Conservation (phyloP, 345 rosid genomes). For the Acer campestre region DNA sequence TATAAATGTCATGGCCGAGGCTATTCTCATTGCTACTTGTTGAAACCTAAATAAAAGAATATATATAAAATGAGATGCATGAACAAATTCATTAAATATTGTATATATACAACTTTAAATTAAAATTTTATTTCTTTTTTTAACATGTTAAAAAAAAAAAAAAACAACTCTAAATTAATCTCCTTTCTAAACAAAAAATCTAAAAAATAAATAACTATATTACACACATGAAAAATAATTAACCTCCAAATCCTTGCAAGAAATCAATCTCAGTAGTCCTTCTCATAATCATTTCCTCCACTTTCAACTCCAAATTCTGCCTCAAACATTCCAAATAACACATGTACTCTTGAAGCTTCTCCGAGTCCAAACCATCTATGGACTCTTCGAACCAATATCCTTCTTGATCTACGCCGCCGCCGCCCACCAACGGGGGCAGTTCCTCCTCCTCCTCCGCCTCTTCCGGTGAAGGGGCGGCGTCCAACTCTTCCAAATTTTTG, state of each 20-base stretch:
- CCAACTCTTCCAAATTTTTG: not conserved
- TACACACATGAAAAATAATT: not conserved
- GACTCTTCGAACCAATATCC: conserved; percentile 17
- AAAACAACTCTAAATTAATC: no score
- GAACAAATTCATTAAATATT: no score
- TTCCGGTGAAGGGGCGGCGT: not conserved
- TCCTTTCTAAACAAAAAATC: no score
- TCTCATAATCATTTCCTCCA: not conserved
- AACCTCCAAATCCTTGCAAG: not conserved
- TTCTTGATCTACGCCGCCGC: no score
- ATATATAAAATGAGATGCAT: no score
- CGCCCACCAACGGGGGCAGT: not conserved
- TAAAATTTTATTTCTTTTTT: no score
- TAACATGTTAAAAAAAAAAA: no score
- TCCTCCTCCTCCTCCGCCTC: not conserved
- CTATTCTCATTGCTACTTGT: no score
- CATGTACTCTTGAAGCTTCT: not conserved
- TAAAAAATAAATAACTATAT: no score
- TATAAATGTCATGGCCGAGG: no score
- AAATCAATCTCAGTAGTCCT: not conserved
- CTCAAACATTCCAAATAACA: not conserved
- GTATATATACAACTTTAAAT: no score
- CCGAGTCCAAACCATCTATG: conserved; percentile 3
- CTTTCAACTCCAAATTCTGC: not conserved
- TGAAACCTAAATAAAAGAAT: no score